phyloP scores from a whole-genome alignment of 208 protist genomes.

The Porcisia deanei region DNA sequence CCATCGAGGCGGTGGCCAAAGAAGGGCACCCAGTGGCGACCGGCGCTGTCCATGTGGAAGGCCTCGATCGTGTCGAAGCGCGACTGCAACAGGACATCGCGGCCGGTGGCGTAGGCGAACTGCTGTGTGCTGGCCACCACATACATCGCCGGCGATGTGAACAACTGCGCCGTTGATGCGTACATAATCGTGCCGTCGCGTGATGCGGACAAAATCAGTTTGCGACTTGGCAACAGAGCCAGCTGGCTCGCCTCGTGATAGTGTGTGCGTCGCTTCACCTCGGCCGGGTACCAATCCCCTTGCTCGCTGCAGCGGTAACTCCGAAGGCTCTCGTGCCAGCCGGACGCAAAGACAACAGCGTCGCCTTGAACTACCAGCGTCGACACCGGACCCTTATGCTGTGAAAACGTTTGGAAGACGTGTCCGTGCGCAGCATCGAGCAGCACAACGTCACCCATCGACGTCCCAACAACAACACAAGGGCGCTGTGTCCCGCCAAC shows the following conservation, averaged over 20 bases:
- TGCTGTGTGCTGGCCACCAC: slow-evolving; percentile 63
- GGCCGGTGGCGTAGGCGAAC: slow-evolving; percentile 60
- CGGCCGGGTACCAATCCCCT: slow-evolving; percentile 69
- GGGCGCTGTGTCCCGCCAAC: slow-evolving; percentile 35
- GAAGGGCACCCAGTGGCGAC: slow-evolving; percentile 62
- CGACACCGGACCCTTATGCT: slow-evolving; percentile 84
- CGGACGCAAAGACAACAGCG: slow-evolving; percentile 68
- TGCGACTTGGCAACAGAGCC: slow-evolving; percentile 37
- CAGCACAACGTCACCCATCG: slow-evolving; percentile 80
- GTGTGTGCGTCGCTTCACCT: slow-evolving; percentile 91
- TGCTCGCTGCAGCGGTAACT: slow-evolving; percentile 33
- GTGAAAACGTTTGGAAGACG: slow-evolving; percentile 70
- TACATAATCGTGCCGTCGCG: slow-evolving; percentile 87
- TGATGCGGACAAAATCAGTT: slow-evolving; percentile 77
- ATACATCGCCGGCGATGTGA: slow-evolving; percentile 78
- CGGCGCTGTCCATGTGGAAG: slow-evolving; percentile 53
- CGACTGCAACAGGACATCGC: slow-evolving; percentile 67
- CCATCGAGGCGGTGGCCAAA: slow-evolving; percentile 72
- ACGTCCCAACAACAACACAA: slow-evolving; percentile 80
- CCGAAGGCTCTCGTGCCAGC: slow-evolving; percentile 90
- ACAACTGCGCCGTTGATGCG: slow-evolving; percentile 51
- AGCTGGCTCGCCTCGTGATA: slow-evolving; percentile 88
- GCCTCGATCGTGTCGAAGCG: slow-evolving; percentile 75
- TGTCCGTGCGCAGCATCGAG: slow-evolving; percentile 72
- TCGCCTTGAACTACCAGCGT: slow-evolving; percentile 45